A percentile compares a stretch with the other conserved stretches of the same genome.
Evolutionary conservation across 1,284 basidiomycete genomes (phyloP).

Genomic region (Ceratobasidium sp.): DNA sequence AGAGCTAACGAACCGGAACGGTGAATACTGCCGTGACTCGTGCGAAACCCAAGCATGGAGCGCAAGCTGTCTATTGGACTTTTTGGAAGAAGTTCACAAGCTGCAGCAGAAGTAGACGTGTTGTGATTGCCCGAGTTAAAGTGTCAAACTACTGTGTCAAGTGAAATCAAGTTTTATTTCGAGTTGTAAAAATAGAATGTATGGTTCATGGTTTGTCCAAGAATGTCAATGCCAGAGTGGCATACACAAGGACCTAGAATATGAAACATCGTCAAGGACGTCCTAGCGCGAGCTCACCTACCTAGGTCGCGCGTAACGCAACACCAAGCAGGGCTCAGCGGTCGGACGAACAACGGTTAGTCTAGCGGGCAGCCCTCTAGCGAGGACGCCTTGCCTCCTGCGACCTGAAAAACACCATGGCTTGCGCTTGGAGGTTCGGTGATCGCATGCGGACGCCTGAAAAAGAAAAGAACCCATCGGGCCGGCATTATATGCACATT

Average conservation of each 20-base stretch:
- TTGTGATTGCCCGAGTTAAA: too few relatives aligned
- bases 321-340: constrained; percentile 15
- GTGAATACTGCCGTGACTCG: constrained; percentile 79
- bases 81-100: constrained; percentile 72
- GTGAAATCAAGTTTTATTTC: constrained; percentile 16
- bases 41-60: constrained; percentile 94
- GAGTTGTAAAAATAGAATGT: constrained; percentile 29
- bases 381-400: constrained; percentile 38
- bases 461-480: neutral
- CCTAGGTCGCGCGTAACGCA: too few relatives aligned
- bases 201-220: constrained; percentile 42
- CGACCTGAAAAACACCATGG: constrained; percentile 40
- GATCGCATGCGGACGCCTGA: constrained; percentile 40
- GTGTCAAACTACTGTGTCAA: neutral
- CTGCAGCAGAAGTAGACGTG: constrained; percentile 16
- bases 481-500: neutral
- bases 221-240: constrained; percentile 40
- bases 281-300: neutral
- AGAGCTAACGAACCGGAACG: constrained; percentile 86
- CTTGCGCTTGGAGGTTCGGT: constrained; percentile 40
- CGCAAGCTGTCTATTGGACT: constrained; percentile 84
- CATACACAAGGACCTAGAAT: constrained; percentile 42
- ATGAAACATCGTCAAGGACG: constrained; percentile 26
- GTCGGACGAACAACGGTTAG: neutral
- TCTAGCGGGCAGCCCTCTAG: constrained; percentile 35